These are phyloP conservation scores for Flaveria trinervia DNA, from an alignment of 129 eudicot genomes.

Conservation along the genomic window DNA sequence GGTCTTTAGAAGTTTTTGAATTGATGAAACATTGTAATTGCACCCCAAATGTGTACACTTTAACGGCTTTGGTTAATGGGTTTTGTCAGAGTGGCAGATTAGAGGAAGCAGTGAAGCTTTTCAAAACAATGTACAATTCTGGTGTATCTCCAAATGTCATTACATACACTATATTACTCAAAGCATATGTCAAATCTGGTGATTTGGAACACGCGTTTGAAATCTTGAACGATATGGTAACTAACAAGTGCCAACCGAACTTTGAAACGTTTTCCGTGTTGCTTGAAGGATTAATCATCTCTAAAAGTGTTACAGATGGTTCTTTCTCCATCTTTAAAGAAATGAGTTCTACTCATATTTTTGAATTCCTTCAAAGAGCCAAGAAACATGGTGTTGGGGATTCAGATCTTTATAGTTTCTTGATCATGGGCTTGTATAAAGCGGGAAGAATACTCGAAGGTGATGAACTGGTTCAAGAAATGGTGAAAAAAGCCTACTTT, in stretches of 20 bases:
- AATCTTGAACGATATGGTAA: conserved; percentile 37
- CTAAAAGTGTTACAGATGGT: no score
- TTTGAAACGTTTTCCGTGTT: conserved; percentile 18
- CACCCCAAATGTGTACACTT: conserved; percentile 48
- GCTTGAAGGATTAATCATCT: not conserved
- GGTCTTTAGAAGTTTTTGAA: conserved; percentile 37
- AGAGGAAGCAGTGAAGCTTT: conserved; percentile 36
- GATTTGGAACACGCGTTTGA: conserved; percentile 29
- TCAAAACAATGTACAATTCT: conserved; percentile 23
- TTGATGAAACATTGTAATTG: conserved; percentile 40
- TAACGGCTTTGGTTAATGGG: conserved; percentile 29
- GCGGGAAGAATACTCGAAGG: no score
- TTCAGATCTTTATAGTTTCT: no score
- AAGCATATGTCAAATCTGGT: conserved; percentile 28
- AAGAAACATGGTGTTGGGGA: no score
- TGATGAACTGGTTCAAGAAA: no score
- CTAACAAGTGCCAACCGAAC: conserved; percentile 31
- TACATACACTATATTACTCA: conserved; percentile 20
- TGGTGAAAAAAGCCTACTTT: no score
- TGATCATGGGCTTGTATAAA: no score
- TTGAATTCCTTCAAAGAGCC: no score
- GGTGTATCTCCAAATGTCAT: conserved; percentile 36
- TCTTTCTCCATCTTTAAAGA: no score
- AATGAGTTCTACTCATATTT: no score
- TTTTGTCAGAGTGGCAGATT: conserved; percentile 35